Evolutionary conservation across 1,284 basidiomycete genomes (phyloP).

Genomic region (Trichosporon asahii): DNA sequence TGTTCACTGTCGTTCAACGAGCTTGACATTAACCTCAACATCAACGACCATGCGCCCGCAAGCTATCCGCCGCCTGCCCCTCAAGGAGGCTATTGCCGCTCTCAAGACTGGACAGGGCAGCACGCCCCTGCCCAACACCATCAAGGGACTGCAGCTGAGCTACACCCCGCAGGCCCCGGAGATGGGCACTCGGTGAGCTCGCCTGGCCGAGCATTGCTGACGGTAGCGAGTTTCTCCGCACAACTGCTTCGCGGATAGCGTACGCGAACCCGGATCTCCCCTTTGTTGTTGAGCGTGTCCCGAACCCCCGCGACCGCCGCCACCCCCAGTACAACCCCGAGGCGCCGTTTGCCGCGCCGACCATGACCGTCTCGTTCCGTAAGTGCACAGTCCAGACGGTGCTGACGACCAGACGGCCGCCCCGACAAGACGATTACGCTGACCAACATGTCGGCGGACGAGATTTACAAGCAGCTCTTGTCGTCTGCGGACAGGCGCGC

Average conservation of each 20-base stretch:
- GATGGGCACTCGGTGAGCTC: constrained; percentile 36
- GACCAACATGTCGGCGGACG: constrained; percentile 27
- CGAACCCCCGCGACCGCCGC: constrained; percentile 27
- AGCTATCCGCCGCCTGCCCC: constrained; percentile 31
- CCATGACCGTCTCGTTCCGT: constrained; percentile 34
- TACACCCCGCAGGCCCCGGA: constrained; percentile 36
- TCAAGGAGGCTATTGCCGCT: constrained; percentile 29
- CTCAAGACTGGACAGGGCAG: constrained; percentile 29
- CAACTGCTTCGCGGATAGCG: constrained; percentile 39
- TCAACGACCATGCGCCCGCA: background rate
- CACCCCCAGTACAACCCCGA: background rate
- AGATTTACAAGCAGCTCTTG: constrained; percentile 29
- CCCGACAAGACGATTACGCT: constrained; percentile 30
- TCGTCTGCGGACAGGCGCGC: background rate
- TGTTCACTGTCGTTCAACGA: background rate
- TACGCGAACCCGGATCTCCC: constrained; percentile 43
- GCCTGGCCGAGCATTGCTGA: background rate
- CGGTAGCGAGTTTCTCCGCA: constrained; percentile 38
- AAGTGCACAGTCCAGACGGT: constrained; percentile 17
- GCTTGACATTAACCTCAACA: background rate
- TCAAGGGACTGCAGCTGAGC: constrained; percentile 30
- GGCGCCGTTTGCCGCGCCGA: constrained; percentile 19
- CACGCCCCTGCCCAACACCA: constrained; percentile 25
- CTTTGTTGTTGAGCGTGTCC: constrained; percentile 32
- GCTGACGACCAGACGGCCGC: constrained; percentile 17